phyloP scores from a whole-genome alignment of 1,139 yeast species.

The Pichia sorboxylosa region DNA sequence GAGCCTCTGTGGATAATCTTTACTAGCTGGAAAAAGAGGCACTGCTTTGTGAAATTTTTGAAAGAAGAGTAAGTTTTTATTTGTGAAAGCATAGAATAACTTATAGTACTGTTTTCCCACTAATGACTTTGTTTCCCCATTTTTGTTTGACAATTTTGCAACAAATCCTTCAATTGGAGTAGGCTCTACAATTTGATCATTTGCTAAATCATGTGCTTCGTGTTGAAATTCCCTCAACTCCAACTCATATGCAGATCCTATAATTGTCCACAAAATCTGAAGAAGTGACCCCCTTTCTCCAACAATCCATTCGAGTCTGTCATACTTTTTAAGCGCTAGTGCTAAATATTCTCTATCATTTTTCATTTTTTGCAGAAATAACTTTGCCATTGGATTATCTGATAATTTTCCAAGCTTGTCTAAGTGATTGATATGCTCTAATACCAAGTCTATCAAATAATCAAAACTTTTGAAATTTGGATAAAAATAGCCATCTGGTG shows the following conservation, averaged over 20 bases:
- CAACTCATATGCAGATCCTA: slow-evolving; percentile 32
- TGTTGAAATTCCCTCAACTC: slow-evolving; percentile 47
- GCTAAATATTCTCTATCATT: slow-evolving; percentile 19
- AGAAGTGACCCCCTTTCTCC: slow-evolving; percentile 40
- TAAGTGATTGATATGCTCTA: slow-evolving; percentile 1
- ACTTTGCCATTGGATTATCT: slow-evolving; percentile 5
- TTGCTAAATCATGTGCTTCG: slow-evolving; percentile 28
- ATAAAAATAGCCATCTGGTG: slow-evolving; percentile 28
- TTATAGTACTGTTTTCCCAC: slow-evolving; percentile 39
- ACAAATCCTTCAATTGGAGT: slow-evolving; percentile 68
- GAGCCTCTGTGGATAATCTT: slow-evolving; percentile 24
- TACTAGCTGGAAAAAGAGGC: slow-evolving; percentile 41
- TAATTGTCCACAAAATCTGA: slow-evolving; percentile 33
- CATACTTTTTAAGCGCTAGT: slow-evolving; percentile 56
- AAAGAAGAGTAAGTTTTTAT: slow-evolving; percentile 50
- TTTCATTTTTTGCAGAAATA: slow-evolving; percentile 21
- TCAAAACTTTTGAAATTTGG: slow-evolving; percentile 28
- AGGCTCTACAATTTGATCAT: slow-evolving; percentile 36
- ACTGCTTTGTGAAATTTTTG: slow-evolving; percentile 42
- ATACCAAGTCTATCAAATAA: slow-evolving; percentile 21
- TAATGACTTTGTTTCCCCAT: slow-evolving; percentile 29
- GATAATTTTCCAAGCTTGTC: slow-evolving; percentile 5
- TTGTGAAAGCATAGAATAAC: slow-evolving; percentile 52
- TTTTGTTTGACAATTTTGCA: slow-evolving; percentile 41
- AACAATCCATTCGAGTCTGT: slow-evolving; percentile 64